Evolutionary conservation across 1,284 basidiomycete genomes (phyloP).

Genomic region (Sporisorium iseilematis-ciliati): DNA sequence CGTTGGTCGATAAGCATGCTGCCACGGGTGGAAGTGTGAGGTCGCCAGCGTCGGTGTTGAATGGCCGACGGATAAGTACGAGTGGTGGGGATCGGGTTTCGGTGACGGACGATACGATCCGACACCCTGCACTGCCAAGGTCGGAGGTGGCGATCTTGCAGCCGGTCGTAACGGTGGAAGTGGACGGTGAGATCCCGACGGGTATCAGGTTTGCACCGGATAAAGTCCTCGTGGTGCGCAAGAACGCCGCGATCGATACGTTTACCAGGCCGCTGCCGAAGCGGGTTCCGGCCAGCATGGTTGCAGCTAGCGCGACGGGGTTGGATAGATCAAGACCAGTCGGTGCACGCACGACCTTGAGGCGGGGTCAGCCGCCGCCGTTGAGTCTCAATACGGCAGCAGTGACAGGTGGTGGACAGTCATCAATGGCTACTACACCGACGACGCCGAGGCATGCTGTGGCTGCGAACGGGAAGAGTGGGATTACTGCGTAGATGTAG

Average conservation of each 20-base stretch:
- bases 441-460: conserved; percentile 24
- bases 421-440: conserved; percentile 17
- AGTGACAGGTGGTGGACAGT: not conserved
- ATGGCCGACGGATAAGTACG: conserved; percentile 23
- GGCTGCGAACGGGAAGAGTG: not conserved
- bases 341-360: conserved; percentile 13
- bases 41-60: conserved; percentile 19
- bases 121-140: conserved; percentile 86
- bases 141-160: conserved; percentile 91
- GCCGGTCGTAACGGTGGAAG: conserved; percentile 76
- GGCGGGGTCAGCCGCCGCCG: conserved; percentile 9
- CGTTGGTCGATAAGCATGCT: conserved; percentile 36
- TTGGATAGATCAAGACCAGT: conserved; percentile 17
- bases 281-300: conserved; percentile 13
- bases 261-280: conserved; percentile 40
- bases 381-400: not conserved
- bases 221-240: conserved; percentile 39
- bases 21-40: conserved; percentile 12
- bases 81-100: not conserved
- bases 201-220: conserved; percentile 36
- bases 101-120: conserved; percentile 73
- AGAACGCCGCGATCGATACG: conserved; percentile 45
- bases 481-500: conserved; percentile 12
- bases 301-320: conserved; percentile 1
- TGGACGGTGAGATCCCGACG: conserved; percentile 38